These are phyloP conservation scores for Yueomyces sp. DNA, from an alignment of 805 yeast species.

Conservation along the genomic window DNA sequence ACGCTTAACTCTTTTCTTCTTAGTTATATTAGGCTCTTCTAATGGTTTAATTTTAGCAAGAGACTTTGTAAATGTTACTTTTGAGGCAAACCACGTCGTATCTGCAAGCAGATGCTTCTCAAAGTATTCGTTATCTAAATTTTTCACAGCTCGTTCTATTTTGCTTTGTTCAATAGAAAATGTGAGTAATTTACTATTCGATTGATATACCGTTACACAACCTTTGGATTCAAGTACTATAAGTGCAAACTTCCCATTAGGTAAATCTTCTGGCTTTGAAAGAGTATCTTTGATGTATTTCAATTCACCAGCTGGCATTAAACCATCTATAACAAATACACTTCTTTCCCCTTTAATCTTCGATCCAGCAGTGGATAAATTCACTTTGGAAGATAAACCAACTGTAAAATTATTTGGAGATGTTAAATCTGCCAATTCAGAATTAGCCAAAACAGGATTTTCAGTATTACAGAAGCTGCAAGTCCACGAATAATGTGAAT, in stretches of 20 bases:
- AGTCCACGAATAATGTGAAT: background rate
- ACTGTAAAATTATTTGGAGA: background rate
- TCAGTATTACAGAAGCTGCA: background rate
- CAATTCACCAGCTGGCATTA: conserved; percentile 4
- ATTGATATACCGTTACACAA: background rate
- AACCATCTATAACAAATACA: conserved; percentile 5
- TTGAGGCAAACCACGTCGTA: conserved; percentile 1
- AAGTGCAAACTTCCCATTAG: background rate
- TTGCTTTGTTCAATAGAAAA: conserved; percentile 3
- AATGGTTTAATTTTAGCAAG: background rate
- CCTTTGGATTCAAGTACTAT: background rate
- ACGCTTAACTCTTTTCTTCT: conserved; percentile 6
- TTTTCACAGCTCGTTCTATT: background rate
- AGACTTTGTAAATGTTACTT: background rate
- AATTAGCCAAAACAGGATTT: background rate
- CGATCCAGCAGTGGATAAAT: background rate
- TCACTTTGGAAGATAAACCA: background rate
- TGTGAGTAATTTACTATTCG: background rate
- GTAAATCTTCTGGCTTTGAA: background rate
- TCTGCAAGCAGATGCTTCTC: background rate
- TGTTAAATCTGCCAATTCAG: background rate
- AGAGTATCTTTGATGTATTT: conserved; percentile 1
- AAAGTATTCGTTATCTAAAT: conserved; percentile 4
- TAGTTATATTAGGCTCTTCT: background rate
- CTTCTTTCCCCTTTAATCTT: background rate